A percentile compares a stretch with the other conserved stretches of the same genome.
These are phyloP conservation scores for Eucalyptus melliodora DNA, from an alignment of 345 rosid genomes.

Conservation along the genomic window DNA sequence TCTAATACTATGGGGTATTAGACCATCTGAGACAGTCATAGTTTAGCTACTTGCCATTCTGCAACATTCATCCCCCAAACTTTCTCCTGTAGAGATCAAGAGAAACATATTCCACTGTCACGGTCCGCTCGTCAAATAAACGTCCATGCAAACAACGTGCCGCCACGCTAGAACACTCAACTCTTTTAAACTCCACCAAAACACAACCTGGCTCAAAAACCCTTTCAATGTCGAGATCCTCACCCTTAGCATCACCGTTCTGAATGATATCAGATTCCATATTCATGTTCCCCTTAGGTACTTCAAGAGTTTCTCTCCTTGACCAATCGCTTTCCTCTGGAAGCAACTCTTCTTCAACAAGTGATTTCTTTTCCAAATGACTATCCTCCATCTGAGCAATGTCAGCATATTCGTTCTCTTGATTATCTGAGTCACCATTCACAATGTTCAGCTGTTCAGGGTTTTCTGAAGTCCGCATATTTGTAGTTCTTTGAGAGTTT, in stretches of 20 bases:
- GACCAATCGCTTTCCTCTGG: background rate
- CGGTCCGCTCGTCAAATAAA: slow-evolving; percentile 34
- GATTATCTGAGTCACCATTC: slow-evolving; percentile 8
- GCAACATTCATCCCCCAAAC: slow-evolving; percentile 24
- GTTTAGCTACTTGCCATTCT: background rate
- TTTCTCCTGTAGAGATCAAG: slow-evolving; percentile 33
- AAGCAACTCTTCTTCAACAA: slow-evolving; percentile 3
- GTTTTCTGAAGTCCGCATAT: background rate
- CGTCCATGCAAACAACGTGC: slow-evolving; percentile 76
- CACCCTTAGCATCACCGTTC: slow-evolving; percentile 13
- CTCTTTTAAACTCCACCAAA: slow-evolving; percentile 67
- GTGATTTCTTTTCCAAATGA: background rate
- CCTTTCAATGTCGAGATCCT: slow-evolving; percentile 1
- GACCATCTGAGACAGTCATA: background rate
- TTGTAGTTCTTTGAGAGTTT: background rate
- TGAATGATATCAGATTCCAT: background rate
- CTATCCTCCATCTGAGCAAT: background rate
- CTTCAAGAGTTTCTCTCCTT: background rate
- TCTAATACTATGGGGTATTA: background rate
- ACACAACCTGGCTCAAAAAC: slow-evolving; percentile 58
- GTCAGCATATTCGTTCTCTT: background rate
- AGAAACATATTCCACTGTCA: slow-evolving; percentile 51
- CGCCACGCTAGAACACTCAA: slow-evolving; percentile 55
- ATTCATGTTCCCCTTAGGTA: background rate
- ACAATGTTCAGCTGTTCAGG: background rate